These are phyloP conservation scores for Vicia villosa DNA, from an alignment of 306 rosid species.

Conservation along the genomic window DNA sequence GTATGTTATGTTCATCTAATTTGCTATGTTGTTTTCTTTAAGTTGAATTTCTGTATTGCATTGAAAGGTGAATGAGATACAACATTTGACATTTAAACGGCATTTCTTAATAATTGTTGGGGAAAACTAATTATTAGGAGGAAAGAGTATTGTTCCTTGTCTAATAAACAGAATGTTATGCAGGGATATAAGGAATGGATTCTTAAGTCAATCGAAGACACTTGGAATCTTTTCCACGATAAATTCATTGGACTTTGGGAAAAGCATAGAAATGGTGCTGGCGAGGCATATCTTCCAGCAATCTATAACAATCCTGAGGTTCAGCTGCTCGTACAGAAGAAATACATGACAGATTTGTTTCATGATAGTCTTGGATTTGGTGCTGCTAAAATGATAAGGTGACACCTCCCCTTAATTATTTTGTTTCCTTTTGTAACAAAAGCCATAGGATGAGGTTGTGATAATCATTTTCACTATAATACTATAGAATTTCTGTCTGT, in stretches of 20 bases:
- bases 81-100: constrained; percentile 18
- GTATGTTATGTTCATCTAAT: constrained; percentile 21
- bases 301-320: constrained; percentile 72
- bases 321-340: constrained; percentile 61
- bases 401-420: neutral
- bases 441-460: neutral
- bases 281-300: constrained; percentile 84
- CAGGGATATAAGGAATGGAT: constrained; percentile 87
- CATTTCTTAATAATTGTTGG: neutral
- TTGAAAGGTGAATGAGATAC: too few relatives aligned
- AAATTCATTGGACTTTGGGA: constrained; percentile 81
- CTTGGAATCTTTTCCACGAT: constrained; percentile 71
- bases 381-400: constrained; percentile 95
- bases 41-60: too few relatives aligned
- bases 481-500: neutral
- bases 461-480: neutral
- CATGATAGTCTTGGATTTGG: constrained; percentile 91
- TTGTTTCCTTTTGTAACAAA: neutral
- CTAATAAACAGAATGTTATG: constrained; percentile 28
- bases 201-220: constrained; percentile 74
- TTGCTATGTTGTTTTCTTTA: neutral
- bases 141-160: constrained; percentile 5
- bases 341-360: constrained; percentile 61
- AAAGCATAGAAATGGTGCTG: constrained; percentile 67
- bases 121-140: neutral